Evolutionary conservation across 1,284 basidiomycete species (phyloP), one percentile per base, ranked within the genome.

Genomic region (Puccinia sorghi): DNA sequence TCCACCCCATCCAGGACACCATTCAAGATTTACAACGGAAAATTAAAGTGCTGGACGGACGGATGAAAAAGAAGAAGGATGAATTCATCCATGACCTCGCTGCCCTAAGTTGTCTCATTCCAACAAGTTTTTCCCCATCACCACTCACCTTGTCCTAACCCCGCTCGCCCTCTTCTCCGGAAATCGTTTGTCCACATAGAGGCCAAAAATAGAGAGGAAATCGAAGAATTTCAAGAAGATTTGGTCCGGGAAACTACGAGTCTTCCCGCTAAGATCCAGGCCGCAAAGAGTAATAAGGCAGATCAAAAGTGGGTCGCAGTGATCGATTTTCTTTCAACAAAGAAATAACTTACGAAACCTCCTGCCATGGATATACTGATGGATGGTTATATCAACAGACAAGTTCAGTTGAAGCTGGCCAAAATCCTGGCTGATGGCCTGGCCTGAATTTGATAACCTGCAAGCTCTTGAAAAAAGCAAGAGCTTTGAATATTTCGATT

Each of bases 381-480:
- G 17, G 20, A 17, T 69, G 46, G n/a, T 69, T n/a, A 39, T 27
- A 32, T 8, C 22, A 37, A 9, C 12, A 69, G 66, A 27, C 66
- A 69, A n/a, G 66, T 69, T 32, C 66, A 69, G 25, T 69, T 69
- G 25, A 69, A 69, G 25, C 25, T 69, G 43, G 66, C 66, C 46
- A 69, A 69, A 48, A 52, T 69, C 41, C 27, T 69, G 27, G 66
- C 66, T 22, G 50, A 69, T 52, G 66, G 66, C 37, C 20, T 64
- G 22, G 39, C 61, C 39, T 64, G n/a, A 64, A 22, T n/a, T 64
- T 22, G 39, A 64, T 5, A 43, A 63, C 20, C 2, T n/a, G n/a
- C n/a, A n/a, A n/a, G n/a, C n/a, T n/a, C n/a, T n/a, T n/a, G n/a
- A n/a, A n/a, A 41, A 32, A 41, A 32, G 9, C 15, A 63, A 39